Base-by-base conservation (phyloP, 331 rosid genomes). In the Arachis monticola region DNA sequence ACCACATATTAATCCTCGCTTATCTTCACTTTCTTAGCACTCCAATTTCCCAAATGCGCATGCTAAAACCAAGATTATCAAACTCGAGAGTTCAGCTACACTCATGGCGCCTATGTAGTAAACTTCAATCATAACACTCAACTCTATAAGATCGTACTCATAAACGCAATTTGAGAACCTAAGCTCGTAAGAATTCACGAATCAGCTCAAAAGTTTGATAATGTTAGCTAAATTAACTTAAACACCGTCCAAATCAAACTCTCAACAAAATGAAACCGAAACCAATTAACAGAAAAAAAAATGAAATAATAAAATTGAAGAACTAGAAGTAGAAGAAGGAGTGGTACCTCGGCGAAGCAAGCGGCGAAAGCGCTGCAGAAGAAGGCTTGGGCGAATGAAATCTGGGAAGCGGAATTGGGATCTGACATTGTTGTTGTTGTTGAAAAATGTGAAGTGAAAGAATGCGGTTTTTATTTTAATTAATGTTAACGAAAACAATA, bases 331-430 rank as follows among this genome's bases (percentile, higher is more conserved):
- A 10, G 47, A 32, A 30, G 57, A 56, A 58, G 30, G 51, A 76
- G 6, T 10, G 69, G 13, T 78, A 95, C 99, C 99, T 95, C 99
- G 1, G 99, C 99, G 48, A 95, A 82, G 44, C 93, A 94, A 65
- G 99, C 93, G 62, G 99, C 99, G 69, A 94, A 86, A 63, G 99
- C 99, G 79, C 99, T 88, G 73, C 99, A 94, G 1, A 94, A 30
- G 70, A 94, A 88, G 38, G 88, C 81, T 73, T 87, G 88, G 47
- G 76, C 64, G 83, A 94, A 94, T 1, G 99, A 83, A 81, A 92
- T 83, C 80, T 87, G 92, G 64, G 81, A 42, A 77, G 66, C 62
- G 74, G 93, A 81, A 69, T 87, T 83, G 75, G 86, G 99, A 94
- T 92, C 97, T 63, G 92, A 86, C 96, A 92, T 93, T 84, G 76